Conservation (phyloP, 2,329 filamentous ascomycete genomes). For the Verticillium isaacii region DNA sequence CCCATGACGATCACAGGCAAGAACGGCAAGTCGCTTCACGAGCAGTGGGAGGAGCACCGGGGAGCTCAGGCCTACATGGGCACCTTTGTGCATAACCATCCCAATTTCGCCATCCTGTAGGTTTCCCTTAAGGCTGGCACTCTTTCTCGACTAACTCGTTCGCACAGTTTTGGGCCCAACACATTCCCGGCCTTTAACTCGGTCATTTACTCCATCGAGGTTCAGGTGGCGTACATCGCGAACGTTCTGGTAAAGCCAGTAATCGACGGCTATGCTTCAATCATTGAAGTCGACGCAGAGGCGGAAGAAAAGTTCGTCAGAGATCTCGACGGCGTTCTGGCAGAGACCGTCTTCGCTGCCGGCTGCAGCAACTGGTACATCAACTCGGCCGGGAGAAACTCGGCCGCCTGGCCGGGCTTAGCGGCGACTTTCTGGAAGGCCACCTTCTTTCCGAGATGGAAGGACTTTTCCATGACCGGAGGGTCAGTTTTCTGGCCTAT, state of each 20-base stretch:
- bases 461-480: conserved; percentile 3
- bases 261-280: conserved; percentile 22
- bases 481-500: conserved; percentile 1
- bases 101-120: conserved; percentile 22
- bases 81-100: conserved; percentile 22
- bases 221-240: conserved; percentile 21
- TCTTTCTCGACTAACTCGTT: too few species aligned
- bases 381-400: conserved; percentile 27
- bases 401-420: conserved; percentile 28
- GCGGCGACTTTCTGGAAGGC: conserved; percentile 23
- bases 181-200: conserved; percentile 21
- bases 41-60: conserved; percentile 20
- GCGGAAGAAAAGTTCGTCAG: conserved; percentile 25
- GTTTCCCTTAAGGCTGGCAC: not conserved
- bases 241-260: conserved; percentile 21
- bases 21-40: conserved; percentile 14
- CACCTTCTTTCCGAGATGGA: conserved; percentile 3
- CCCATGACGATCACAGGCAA: conserved; percentile 20
- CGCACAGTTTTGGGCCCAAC: conserved; percentile 18
- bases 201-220: conserved; percentile 18
- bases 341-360: conserved; percentile 27
- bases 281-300: conserved; percentile 28
- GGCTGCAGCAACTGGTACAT: conserved; percentile 39
- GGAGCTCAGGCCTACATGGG: conserved; percentile 24
- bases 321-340: conserved; percentile 22